phyloP scores from a whole-genome alignment of 768 basidiomycete species.

The Omphalotus guepiniiformis region DNA sequence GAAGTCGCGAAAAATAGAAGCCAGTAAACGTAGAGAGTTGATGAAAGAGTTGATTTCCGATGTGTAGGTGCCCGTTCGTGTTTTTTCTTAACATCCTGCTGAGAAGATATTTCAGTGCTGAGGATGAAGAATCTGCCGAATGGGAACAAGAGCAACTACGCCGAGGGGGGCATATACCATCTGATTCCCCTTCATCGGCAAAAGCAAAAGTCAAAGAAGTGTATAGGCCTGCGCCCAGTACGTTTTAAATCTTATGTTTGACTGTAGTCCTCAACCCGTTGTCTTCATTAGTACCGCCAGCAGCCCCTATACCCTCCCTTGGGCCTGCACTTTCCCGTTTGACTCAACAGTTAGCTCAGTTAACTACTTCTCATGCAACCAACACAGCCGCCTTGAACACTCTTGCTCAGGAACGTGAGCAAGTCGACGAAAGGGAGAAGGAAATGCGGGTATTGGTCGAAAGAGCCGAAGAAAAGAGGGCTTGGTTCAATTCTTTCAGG shows the following conservation, averaged over 20 bases:
- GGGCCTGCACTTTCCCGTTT: constrained; percentile 57
- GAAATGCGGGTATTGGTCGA: constrained; percentile 75
- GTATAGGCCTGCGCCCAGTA: constrained; percentile 75
- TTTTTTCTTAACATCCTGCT: background rate
- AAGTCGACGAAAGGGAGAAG: constrained; percentile 62
- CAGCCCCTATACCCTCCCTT: constrained; percentile 61
- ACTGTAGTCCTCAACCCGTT: background rate
- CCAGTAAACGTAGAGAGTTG: constrained; percentile 55
- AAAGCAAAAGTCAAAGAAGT: constrained; percentile 41
- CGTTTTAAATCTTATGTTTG: constrained; percentile 12
- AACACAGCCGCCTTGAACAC: constrained; percentile 54
- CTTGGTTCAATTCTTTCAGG: constrained; percentile 75
- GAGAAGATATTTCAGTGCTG: constrained; percentile 40
- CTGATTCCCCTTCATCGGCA: constrained; percentile 28
- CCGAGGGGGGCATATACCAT: constrained; percentile 57
- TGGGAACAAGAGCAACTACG: constrained; percentile 86
- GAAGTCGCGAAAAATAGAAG: constrained; percentile 71
- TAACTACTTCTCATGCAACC: constrained; percentile 65
- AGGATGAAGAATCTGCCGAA: constrained; percentile 79
- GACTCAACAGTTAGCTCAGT: constrained; percentile 49
- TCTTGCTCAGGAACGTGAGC: constrained; percentile 57
- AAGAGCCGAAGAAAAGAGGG: constrained; percentile 70
- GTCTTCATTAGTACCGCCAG: constrained; percentile 56
- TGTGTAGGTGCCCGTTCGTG: constrained; percentile 45
- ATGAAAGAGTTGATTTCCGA: constrained; percentile 84